These are phyloP conservation scores for Celoporthe dispersa DNA, from an alignment of 2,329 filamentous ascomycete species.

Conservation along the genomic window DNA sequence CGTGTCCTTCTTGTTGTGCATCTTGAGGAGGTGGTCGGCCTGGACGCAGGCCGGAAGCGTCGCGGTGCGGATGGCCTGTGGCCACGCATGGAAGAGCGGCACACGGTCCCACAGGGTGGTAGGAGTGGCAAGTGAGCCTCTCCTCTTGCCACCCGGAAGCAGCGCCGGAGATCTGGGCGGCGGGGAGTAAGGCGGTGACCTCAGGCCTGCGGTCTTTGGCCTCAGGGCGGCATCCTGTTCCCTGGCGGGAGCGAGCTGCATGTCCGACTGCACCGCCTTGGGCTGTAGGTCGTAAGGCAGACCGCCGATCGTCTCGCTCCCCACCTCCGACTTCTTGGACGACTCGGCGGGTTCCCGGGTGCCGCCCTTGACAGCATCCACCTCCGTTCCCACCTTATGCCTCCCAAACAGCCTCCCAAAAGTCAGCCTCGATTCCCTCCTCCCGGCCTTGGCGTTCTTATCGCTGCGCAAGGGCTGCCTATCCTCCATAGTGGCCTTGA, in stretches of 20 bases:
- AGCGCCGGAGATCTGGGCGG: slow-evolving; percentile 32
- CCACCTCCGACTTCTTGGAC: slow-evolving; percentile 14
- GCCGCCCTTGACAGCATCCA: slow-evolving; percentile 34
- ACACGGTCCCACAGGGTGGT: slow-evolving; percentile 64
- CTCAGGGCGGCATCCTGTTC: slow-evolving; percentile 8
- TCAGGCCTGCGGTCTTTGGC: slow-evolving; percentile 20
- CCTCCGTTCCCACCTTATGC: slow-evolving; percentile 44
- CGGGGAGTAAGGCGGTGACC: slow-evolving; percentile 21
- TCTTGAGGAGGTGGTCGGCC: slow-evolving; percentile 70
- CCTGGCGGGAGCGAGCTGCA: slow-evolving; percentile 19
- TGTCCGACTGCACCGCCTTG: slow-evolving; percentile 21
- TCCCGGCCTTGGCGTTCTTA: slow-evolving; percentile 44
- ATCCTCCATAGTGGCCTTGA: slow-evolving; percentile 40
- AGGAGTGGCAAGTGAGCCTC: slow-evolving; percentile 40
- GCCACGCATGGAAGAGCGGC: slow-evolving; percentile 84
- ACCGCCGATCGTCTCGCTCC: slow-evolving; percentile 18
- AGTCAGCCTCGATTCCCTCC: slow-evolving; percentile 57
- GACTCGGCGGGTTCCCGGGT: slow-evolving; percentile 13
- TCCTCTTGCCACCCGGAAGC: slow-evolving; percentile 21
- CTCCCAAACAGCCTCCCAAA: slow-evolving; percentile 57
- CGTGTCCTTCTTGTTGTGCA: slow-evolving; percentile 57
- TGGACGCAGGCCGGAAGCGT: slow-evolving; percentile 69
- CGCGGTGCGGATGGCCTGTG: slow-evolving; percentile 78
- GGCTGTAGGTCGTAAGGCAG: slow-evolving; percentile 22
- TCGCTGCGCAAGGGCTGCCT: slow-evolving; percentile 48